These are phyloP conservation scores for Mycotypha africana DNA, from an alignment of 371 early-diverging fungal species.

Conservation along the genomic window DNA sequence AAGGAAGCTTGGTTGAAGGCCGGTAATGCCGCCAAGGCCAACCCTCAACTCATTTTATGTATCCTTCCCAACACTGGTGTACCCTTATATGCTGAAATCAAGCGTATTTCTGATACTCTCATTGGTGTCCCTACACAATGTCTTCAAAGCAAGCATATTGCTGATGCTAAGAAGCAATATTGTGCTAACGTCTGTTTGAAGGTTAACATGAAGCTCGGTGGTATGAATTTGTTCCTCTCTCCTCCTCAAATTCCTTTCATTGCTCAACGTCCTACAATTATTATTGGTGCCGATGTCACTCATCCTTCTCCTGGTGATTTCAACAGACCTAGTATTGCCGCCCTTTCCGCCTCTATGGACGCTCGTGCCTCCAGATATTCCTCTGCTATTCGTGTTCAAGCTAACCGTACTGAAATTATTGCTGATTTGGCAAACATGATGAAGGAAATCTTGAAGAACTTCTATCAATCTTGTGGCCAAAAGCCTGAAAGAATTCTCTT, in stretches of 20 bases:
- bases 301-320: constrained; percentile 78
- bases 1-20: constrained; percentile 66
- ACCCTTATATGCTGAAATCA: constrained; percentile 90
- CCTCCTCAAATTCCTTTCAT: constrained; percentile 54
- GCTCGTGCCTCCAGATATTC: constrained; percentile 81
- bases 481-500: constrained; percentile 89
- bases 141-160: constrained; percentile 73
- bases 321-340: constrained; percentile 82
- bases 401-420: constrained; percentile 84
- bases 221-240: constrained; percentile 59
- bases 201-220: constrained; percentile 88
- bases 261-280: constrained; percentile 71
- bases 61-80: constrained; percentile 84
- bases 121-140: constrained; percentile 93
- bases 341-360: constrained; percentile 68
- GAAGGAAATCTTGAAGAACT: constrained; percentile 77
- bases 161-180: constrained; percentile 62
- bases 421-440: constrained; percentile 77
- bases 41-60: constrained; percentile 77
- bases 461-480: constrained; percentile 65
- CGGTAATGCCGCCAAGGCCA: constrained; percentile 65
- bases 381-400: constrained; percentile 79
- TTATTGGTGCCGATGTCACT: constrained; percentile 96
- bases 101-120: constrained; percentile 89
- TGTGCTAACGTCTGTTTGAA: constrained; percentile 78